A percentile compares a stretch with the other conserved stretches of the same genome.
These are phyloP conservation scores for Mortierella antarctica DNA, from an alignment of 192 early-diverging fungal species.

Conservation along the genomic window DNA sequence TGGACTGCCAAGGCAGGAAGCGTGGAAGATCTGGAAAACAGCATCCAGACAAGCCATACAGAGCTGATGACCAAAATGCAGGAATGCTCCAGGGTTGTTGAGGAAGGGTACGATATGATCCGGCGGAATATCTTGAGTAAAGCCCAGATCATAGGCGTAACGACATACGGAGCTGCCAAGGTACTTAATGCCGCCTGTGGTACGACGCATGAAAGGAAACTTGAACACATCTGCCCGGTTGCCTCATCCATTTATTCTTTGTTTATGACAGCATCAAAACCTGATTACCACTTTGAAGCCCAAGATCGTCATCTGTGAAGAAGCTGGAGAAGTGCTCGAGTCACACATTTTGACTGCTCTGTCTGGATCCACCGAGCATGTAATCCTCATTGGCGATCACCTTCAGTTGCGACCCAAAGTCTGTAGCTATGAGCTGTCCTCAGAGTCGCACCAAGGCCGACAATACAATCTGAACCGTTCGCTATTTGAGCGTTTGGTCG, in stretches of 20 bases:
- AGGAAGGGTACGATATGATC: background rate
- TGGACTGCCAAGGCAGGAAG: no score
- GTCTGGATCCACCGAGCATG: slow-evolving; percentile 53
- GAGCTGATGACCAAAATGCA: no score
- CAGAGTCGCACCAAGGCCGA: slow-evolving; percentile 35
- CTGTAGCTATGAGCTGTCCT: slow-evolving; percentile 23
- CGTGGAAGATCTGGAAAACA: no score
- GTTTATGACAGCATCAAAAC: slow-evolving; percentile 55
- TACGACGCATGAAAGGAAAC: background rate
- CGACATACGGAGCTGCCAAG: background rate
- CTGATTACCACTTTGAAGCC: slow-evolving; percentile 54
- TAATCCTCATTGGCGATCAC: slow-evolving; percentile 63
- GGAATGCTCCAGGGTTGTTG: no score
- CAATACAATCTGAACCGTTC: slow-evolving; percentile 53
- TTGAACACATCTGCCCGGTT: no score
- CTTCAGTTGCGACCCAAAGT: slow-evolving; percentile 30
- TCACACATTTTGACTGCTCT: slow-evolving; percentile 60
- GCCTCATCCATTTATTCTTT: background rate
- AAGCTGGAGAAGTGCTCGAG: slow-evolving; percentile 66
- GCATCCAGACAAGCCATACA: no score
- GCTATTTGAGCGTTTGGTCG: slow-evolving; percentile 59
- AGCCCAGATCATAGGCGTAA: background rate
- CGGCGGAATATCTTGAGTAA: background rate
- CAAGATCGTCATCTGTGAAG: slow-evolving; percentile 61
- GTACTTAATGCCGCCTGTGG: no score